phyloP scores from a whole-genome alignment of 2,329 filamentous ascomycete species.

The Ascocoryne sarcoides region DNA sequence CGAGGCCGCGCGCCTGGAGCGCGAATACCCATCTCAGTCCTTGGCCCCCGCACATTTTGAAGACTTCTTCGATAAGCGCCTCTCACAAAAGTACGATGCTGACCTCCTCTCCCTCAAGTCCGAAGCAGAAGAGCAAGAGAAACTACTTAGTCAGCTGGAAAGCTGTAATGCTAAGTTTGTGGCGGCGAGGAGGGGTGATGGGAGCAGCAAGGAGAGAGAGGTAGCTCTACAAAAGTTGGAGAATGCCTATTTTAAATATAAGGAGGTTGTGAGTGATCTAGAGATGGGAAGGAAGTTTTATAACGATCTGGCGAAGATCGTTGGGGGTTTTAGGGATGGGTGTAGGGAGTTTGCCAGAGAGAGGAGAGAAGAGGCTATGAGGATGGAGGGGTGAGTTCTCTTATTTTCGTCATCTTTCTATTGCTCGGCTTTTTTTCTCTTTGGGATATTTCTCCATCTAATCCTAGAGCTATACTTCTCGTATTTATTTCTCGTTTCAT shows the following conservation, averaged over 20 bases:
- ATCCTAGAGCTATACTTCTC: no score
- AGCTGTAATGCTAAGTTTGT: constrained; percentile 74
- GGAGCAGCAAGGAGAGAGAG: constrained; percentile 66
- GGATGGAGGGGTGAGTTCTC: constrained; percentile 59
- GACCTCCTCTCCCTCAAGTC: constrained; percentile 64
- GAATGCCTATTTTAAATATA: constrained; percentile 90
- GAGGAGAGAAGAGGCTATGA: constrained; percentile 69
- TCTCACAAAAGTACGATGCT: constrained; percentile 72
- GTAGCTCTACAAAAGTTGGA: constrained; percentile 80
- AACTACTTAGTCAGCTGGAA: constrained; percentile 58
- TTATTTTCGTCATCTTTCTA: no score
- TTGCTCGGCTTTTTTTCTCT: no score
- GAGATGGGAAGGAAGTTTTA: constrained; percentile 94
- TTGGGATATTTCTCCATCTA: no score
- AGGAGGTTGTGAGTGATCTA: constrained; percentile 86
- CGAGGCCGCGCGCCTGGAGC: constrained; percentile 77
- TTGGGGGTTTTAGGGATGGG: constrained; percentile 76
- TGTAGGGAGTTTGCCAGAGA: constrained; percentile 70
- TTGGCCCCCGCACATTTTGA: constrained; percentile 90
- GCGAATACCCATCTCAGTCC: constrained; percentile 73
- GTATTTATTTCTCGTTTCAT: background rate
- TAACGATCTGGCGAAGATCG: constrained; percentile 86
- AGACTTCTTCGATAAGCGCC: constrained; percentile 73
- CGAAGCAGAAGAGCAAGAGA: constrained; percentile 69
- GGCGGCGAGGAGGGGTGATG: constrained; percentile 50